These are phyloP conservation scores for Aaosphaeria pasadenensis DNA, from an alignment of 2,329 filamentous ascomycete genomes.

Conservation along the genomic window DNA sequence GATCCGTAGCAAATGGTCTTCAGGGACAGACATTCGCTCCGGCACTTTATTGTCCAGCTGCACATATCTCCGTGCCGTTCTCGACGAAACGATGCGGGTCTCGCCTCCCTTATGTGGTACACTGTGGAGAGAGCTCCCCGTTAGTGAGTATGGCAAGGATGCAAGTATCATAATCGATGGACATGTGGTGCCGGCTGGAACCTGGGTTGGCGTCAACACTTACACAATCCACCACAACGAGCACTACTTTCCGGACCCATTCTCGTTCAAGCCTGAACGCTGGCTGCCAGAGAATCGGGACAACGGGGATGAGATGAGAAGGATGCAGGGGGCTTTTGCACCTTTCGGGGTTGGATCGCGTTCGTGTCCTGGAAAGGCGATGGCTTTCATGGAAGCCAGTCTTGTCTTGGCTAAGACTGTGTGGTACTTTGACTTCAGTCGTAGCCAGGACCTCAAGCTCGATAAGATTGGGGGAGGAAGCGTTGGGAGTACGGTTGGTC, in stretches of 20 bases:
- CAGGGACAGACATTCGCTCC: slow-evolving; percentile 11
- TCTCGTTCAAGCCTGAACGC: slow-evolving; percentile 7
- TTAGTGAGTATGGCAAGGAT: slow-evolving; percentile 1
- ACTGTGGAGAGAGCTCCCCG: slow-evolving; percentile 11
- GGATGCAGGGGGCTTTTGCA: slow-evolving; percentile 4
- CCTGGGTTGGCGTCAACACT: slow-evolving; percentile 13
- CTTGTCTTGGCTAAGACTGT: slow-evolving; percentile 6
- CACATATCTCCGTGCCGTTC: slow-evolving; percentile 13
- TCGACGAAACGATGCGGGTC: slow-evolving; percentile 19
- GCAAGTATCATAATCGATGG: slow-evolving; percentile 13
- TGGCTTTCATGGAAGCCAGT: slow-evolving; percentile 7
- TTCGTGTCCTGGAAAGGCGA: slow-evolving; percentile 5
- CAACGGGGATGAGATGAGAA: neutral
- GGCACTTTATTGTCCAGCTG: slow-evolving; percentile 10
- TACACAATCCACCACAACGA: slow-evolving; percentile 20
- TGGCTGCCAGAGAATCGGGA: slow-evolving; percentile 2
- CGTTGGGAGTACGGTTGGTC: neutral
- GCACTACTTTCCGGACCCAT: slow-evolving; percentile 11
- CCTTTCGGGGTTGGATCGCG: slow-evolving; percentile 5
- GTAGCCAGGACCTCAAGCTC: neutral
- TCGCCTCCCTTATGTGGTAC: slow-evolving; percentile 11
- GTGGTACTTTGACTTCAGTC: slow-evolving; percentile 9
- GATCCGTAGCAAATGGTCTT: slow-evolving; percentile 7
- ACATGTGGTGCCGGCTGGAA: slow-evolving; percentile 12
- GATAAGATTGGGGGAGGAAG: slow-evolving; percentile 1